These are phyloP conservation scores for Stachybotrys echinatus DNA, from an alignment of 2,329 filamentous ascomycete species.

Conservation along the genomic window DNA sequence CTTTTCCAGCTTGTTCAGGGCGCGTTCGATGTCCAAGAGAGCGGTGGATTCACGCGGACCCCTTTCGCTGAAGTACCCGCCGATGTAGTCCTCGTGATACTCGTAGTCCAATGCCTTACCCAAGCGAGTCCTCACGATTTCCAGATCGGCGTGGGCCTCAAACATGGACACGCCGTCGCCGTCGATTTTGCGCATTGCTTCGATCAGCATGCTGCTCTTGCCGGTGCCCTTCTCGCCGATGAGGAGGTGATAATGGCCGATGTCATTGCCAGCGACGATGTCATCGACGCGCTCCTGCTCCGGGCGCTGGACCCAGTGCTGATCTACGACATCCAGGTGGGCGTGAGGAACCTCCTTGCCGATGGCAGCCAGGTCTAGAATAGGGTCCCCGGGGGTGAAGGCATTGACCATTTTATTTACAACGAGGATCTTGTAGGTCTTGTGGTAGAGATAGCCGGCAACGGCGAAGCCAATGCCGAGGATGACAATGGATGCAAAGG, in stretches of 20 bases:
- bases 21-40: slow-evolving; percentile 89
- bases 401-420: slow-evolving; percentile 90
- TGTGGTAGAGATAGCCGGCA: slow-evolving; percentile 74
- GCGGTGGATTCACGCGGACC: slow-evolving; percentile 90
- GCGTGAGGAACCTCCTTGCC: slow-evolving; percentile 49
- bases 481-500: slow-evolving; percentile 68
- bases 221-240: slow-evolving; percentile 95
- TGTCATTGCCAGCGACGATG: slow-evolving; percentile 70
- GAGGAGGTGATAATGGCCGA: slow-evolving; percentile 85
- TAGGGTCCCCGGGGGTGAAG: slow-evolving; percentile 87
- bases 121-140: slow-evolving; percentile 89
- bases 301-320: slow-evolving; percentile 69
- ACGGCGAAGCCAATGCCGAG: slow-evolving; percentile 59
- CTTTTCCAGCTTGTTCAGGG: slow-evolving; percentile 97
- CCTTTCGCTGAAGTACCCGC: slow-evolving; percentile 88
- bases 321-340: slow-evolving; percentile 29
- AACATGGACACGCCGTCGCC: slow-evolving; percentile 92
- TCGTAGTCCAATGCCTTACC: slow-evolving; percentile 95
- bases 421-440: slow-evolving; percentile 83
- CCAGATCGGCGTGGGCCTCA: slow-evolving; percentile 89
- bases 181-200: slow-evolving; percentile 89
- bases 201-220: slow-evolving; percentile 92
- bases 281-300: slow-evolving; percentile 77
- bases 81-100: slow-evolving; percentile 96
- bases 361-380: slow-evolving; percentile 71